Evolutionary conservation across 352 stramenopile species (phyloP).

Genomic region (Pythium dissimile): DNA sequence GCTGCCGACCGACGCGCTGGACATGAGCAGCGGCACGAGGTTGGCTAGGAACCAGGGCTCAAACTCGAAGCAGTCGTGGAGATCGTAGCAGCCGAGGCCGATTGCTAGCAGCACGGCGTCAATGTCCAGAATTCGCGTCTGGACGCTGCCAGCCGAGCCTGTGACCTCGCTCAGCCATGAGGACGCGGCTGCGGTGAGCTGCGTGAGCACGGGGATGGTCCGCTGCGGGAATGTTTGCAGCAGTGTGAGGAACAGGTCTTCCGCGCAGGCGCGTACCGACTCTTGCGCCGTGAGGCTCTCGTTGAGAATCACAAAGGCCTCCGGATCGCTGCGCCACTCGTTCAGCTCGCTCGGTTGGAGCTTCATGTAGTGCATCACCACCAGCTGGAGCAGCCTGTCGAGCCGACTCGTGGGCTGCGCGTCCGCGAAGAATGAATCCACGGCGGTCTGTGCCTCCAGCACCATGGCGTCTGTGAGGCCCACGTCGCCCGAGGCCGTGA

Average conservation of each 20-base stretch:
- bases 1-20: conserved; percentile 18
- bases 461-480: conserved; percentile 76
- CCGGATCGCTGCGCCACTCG: conserved; percentile 67
- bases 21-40: conserved; percentile 65
- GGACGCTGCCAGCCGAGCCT: not conserved
- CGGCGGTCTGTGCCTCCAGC: conserved; percentile 52
- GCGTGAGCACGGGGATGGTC: conserved; percentile 64
- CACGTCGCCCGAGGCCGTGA: conserved; percentile 75
- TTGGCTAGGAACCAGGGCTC: conserved; percentile 79
- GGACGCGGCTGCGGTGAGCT: conserved; percentile 55
- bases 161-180: conserved; percentile 40
- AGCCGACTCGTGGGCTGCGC: conserved; percentile 33
- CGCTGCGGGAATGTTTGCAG: conserved; percentile 69
- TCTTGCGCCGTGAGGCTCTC: conserved; percentile 78
- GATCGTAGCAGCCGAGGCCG: conserved; percentile 80
- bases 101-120: conserved; percentile 81
- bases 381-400: conserved; percentile 52
- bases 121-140: conserved; percentile 33
- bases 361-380: conserved; percentile 78
- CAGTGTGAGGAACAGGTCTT: conserved; percentile 83
- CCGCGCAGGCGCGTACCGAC: conserved; percentile 72
- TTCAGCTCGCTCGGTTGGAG: conserved; percentile 54
- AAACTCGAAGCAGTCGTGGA: conserved; percentile 87
- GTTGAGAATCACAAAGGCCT: conserved; percentile 57
- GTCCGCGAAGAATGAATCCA: conserved; percentile 52